Base-by-base conservation (phyloP, 441 rosid species). In the Populus hybrid region DNA sequence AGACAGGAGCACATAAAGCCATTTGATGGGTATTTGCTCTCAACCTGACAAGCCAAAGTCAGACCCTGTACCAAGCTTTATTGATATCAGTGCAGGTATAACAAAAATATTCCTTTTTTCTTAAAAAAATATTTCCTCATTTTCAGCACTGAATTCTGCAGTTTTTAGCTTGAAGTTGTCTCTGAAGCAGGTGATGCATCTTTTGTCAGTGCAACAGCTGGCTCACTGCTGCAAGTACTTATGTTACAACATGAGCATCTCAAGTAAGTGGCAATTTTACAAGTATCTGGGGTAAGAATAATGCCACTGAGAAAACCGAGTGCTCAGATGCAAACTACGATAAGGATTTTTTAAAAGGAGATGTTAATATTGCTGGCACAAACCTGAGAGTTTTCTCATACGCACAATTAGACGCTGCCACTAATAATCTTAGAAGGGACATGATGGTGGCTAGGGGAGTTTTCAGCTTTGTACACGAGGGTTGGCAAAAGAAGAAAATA, bases 391-490 rank as follows among this genome's bases (percentile, higher is more conserved):
- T 78, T 70, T 92, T 92, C 83, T 87, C 82, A 75, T 83, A 85
- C 12, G 84, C 89, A 0, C 93, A 91, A 75, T 79, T 92, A 72
- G 89, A 81, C 82, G 82, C 83, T 67, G 82, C 97, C 71, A 91
- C 97, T 1, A 89, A 79, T 81, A 87, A 82, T 70, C 90, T 92
- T 79, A 88, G 79, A 81, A 74, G 87, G 36, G 93, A 88, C 74
- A 84, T 83, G 14, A 82, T 92, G 74, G 88, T 92, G 65, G 95
- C 94, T 23, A 93, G 90, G 63, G 97, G 97, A 67, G 94, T 94
- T 23, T 92, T 91, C 53, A 94, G 97, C 9, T 88, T 87, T 81
- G 97, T 92, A 72, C 90, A 79, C 69, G 90, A 90, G 81, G 97
- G 95, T 23, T 89, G 91, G 90, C 86, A 91, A 61, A 94, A 92